Conservation (phyloP, 768 basidiomycete genomes). For the Trametes meyenii region DNA sequence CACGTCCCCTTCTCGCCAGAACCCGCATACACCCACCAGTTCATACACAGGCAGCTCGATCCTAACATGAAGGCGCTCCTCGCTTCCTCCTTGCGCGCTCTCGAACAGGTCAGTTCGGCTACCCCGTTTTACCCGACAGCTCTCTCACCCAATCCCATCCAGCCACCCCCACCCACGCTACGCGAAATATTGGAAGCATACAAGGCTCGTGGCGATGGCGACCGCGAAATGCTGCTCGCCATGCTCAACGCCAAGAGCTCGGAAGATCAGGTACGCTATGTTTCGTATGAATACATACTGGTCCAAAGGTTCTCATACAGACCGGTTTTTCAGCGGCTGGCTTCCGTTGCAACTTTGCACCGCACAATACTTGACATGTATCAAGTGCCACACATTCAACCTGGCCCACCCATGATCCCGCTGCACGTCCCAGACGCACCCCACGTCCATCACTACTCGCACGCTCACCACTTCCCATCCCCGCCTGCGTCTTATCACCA, state of each 20-base stretch:
- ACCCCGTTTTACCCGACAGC: background rate
- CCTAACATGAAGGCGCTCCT: conserved; percentile 38
- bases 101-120: conserved; percentile 46
- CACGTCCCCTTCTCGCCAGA: conserved; percentile 25
- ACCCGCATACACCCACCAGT: conserved; percentile 5
- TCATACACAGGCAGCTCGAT: conserved; percentile 18
- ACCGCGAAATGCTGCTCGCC: conserved; percentile 87
- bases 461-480: conserved; percentile 29
- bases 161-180: conserved; percentile 80
- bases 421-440: conserved; percentile 20
- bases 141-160: background rate
- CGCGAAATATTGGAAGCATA: conserved; percentile 89
- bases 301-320: conserved; percentile 15
- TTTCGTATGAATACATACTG: conserved; percentile 1
- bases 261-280: conserved; percentile 76
- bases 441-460: conserved; percentile 20
- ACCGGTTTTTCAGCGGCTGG: conserved; percentile 55
- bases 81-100: conserved; percentile 47
- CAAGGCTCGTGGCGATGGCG: conserved; percentile 83
- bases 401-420: conserved; percentile 22
- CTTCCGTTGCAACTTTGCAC: conserved; percentile 70
- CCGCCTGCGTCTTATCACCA: conserved; percentile 33
- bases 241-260: conserved; percentile 92
- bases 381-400: conserved; percentile 24
- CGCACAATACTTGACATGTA: conserved; percentile 70